Conservation (phyloP, 1,284 basidiomycete genomes). For the Ustilago lituana region DNA sequence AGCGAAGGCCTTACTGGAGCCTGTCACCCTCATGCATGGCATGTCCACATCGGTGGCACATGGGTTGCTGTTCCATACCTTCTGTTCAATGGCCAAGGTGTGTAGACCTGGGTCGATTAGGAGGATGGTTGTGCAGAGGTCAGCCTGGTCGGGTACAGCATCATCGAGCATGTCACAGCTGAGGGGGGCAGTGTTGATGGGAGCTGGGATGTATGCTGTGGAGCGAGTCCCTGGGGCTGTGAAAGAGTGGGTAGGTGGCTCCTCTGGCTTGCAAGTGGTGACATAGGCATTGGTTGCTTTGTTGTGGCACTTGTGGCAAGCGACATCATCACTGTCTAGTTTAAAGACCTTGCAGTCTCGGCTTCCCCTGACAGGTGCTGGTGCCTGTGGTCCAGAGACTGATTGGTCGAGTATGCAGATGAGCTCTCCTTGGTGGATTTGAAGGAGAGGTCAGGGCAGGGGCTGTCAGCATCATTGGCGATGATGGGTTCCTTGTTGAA, state of each 20-base stretch:
- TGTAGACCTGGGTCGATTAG: not conserved
- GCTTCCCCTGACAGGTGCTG: not conserved
- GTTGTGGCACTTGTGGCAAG: no score
- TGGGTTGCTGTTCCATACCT: not conserved
- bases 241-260: no score
- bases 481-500: not conserved
- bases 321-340: no score
- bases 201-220: no score
- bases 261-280: no score
- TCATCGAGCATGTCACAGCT: no score
- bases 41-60: not conserved
- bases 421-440: not conserved
- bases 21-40: not conserved
- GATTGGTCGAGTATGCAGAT: no score
- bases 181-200: no score
- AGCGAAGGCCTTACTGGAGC: not conserved
- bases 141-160: not conserved
- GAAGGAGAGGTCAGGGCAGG: not conserved
- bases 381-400: no score
- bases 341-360: not conserved
- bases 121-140: not conserved
- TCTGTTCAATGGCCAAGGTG: not conserved
- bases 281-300: no score
- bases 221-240: no score
- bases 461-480: not conserved